Evolutionary conservation across 495 filamentous ascomycete genomes (phyloP).

Genomic region (Neurospora sp.): DNA sequence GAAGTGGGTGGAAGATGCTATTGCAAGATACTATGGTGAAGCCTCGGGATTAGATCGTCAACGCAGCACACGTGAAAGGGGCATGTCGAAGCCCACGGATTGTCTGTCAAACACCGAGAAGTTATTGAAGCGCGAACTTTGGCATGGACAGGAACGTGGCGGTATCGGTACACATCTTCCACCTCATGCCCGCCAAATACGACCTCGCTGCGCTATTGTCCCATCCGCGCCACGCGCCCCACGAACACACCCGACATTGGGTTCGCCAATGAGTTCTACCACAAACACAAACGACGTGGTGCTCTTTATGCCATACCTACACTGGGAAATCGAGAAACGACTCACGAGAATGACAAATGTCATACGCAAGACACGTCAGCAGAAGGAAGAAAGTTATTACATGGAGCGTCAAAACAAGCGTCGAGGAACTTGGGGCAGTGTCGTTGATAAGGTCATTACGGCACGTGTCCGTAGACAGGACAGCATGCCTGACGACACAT

Average conservation of each 20-base stretch:
- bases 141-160: constrained; percentile 18
- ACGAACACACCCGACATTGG: background rate
- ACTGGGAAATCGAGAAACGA: constrained; percentile 19
- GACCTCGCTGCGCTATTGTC: constrained; percentile 16
- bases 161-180: constrained; percentile 13
- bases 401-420: constrained; percentile 15
- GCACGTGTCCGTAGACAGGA: background rate
- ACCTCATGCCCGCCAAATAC: constrained; percentile 17
- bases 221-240: constrained; percentile 8
- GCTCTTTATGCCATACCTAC: constrained; percentile 15
- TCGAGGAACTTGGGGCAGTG: constrained; percentile 15
- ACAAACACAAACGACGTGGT: background rate
- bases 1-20: constrained; percentile 20
- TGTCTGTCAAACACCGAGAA: constrained; percentile 16
- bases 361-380: constrained; percentile 10
- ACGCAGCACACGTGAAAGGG: background rate
- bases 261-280: background rate
- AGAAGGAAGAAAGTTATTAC: constrained; percentile 9
- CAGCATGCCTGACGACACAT: background rate
- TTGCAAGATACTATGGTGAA: constrained; percentile 16
- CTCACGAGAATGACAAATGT: constrained; percentile 19
- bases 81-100: background rate
- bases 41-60: constrained; percentile 5
- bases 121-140: constrained; percentile 17
- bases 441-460: constrained; percentile 12